Evolutionary conservation across 179 eudicot genomes (phyloP), one percentile per base, ranked within the genome.

Genomic region (Silene vulgaris): DNA sequence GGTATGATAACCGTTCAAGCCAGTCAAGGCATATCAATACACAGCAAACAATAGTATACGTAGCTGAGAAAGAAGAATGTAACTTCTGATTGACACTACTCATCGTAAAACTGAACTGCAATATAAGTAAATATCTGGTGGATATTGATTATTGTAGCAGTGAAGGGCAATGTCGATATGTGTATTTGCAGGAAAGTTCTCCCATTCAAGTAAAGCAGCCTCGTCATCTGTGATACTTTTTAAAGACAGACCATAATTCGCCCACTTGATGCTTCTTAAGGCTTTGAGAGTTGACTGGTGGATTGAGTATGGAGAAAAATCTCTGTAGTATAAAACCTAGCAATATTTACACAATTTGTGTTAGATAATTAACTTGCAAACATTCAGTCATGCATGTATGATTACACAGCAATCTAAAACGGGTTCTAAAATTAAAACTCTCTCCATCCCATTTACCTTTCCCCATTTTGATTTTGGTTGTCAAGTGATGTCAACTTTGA

Each of bases 271-370:
- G 88, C 85, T 90, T 78, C 81, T 89, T 77, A 93, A 77, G 61
- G 86, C 88, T 75, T 86, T 87, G 67, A 88, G 65, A 77, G 81
- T 86, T 78, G 92, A 84, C 69, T 85, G 86, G 69, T 86, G 76
- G 50, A 86, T 80, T 48, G 80, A 79, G 84, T 85, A 82, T 64
- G 93, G 97, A 26, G 84, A 80, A 79, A 87, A 92, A 77, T 95
- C 96, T 82, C 83, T 83, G 88, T 86, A 95, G 88, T 85, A 90
- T 59, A 90, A 35, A 76, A 93, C 89, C 97, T 95, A 84, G 65
- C 82, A 50, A 77, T 32, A 16, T 59, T 23, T 37, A 59, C 72
- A 71, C 29, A 63, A 13, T 70, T 16, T 67, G 21, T n/a, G 60
- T 80, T 56, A 82, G 77, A 26, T 23, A 79, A 52, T 72, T 68